Evolutionary conservation across 2,329 filamentous ascomycete genomes (phyloP).

Genomic region (Epichloe scottii): DNA sequence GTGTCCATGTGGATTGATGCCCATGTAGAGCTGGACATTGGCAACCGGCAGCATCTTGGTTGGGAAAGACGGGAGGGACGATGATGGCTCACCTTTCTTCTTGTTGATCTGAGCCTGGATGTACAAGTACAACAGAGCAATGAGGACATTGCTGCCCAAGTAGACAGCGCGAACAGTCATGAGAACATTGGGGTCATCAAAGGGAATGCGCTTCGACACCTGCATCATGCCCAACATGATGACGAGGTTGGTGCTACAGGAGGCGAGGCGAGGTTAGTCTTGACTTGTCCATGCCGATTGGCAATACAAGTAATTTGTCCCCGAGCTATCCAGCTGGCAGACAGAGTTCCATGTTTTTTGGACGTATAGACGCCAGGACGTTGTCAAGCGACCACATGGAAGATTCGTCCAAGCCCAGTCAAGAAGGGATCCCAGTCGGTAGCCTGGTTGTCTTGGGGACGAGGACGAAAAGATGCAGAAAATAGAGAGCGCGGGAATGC

Average conservation of each 20-base stretch:
- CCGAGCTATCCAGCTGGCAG: background rate
- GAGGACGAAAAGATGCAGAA: background rate
- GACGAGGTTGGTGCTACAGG: slow-evolving; percentile 69
- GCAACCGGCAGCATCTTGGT: background rate
- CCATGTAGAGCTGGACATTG: background rate
- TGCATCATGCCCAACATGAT: slow-evolving; percentile 98
- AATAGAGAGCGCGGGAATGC: background rate
- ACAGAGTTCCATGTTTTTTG: background rate
- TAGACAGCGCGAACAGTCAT: slow-evolving; percentile 44
- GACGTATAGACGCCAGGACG: background rate
- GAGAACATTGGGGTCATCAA: slow-evolving; percentile 63
- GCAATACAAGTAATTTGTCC: background rate
- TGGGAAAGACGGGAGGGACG: background rate
- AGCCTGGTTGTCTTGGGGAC: background rate
- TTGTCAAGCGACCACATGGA: background rate
- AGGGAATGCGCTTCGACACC: slow-evolving; percentile 88
- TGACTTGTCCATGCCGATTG: background rate
- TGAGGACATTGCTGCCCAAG: slow-evolving; percentile 61
- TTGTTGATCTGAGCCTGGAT: slow-evolving; percentile 77
- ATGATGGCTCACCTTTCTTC: slow-evolving; percentile 72
- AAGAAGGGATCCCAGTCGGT: background rate
- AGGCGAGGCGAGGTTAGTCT: slow-evolving; percentile 12
- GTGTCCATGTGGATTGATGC: background rate
- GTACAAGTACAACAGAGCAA: slow-evolving; percentile 73
- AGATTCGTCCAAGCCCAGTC: background rate